Base-by-base conservation (phyloP, 2,329 filamentous ascomycete genomes). In the Clathrospora elynae region DNA sequence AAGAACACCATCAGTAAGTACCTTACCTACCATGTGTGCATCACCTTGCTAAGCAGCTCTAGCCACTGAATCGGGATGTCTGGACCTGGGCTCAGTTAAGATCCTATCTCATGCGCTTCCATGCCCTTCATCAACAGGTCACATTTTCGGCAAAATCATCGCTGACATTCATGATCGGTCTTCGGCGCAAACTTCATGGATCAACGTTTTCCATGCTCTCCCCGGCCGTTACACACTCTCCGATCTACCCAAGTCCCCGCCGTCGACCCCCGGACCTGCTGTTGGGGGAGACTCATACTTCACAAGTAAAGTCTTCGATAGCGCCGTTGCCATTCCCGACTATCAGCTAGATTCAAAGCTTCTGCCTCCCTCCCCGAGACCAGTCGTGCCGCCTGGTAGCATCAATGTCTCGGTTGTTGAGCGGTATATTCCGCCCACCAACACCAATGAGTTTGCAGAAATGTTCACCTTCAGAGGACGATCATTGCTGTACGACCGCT, bases 361-460 rank as follows among this genome's bases (percentile, higher is more conserved):
- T 12, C 64, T 77, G 3, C 73, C 77, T 6, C 73, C 77, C 29
- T 78, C 75, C 9, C 80, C 80, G 8, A 72, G 76, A 41, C 80
- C 81, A 2, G 75, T 84, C 29, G 82, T 84, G 1, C 78, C 81
- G 5, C 82, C 82, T 0, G 76, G 75, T 12, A 81, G 78, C 35
- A 79, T 85, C 48, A 76, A 84, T 40, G 71, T 85, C 26, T 80
- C 81, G 2, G 73, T 85, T 9, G 74, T 85, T 3, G 83, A 86
- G 66, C 78, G 83, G 24, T 85, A 83, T 62, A 81, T 86, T n/a
- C 83, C 83, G 12, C 82, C 83, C 2, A 76, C 80, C 0, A 82
- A 77, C 14, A 59, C 70, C 1, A 75, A 80, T 53, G 83, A 86
- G 58, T 83, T 82, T 46, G 66, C 72, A 20, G 77, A 82, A 50